Evolutionary conservation across 768 basidiomycete genomes (phyloP).

Genomic region (Kockovaella imperatae): DNA sequence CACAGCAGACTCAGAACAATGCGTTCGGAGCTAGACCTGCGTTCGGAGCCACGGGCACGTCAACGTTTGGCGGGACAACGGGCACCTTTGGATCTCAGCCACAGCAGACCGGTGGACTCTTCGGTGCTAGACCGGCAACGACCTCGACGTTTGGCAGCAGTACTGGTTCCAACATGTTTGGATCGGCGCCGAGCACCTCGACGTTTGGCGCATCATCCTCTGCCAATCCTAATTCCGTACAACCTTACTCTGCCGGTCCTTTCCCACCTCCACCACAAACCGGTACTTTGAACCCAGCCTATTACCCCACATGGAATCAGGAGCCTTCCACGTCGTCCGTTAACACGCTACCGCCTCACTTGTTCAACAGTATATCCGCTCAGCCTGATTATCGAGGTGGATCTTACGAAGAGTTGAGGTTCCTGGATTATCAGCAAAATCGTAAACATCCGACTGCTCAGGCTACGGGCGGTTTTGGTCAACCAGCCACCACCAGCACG

Average conservation of each 20-base stretch:
- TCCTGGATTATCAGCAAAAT: constrained; percentile 34
- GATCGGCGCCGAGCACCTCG: constrained; percentile 8
- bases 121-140: constrained; percentile 50
- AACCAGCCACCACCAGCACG: constrained; percentile 19
- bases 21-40: constrained; percentile 48
- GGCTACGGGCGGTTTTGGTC: constrained; percentile 33
- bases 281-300: constrained; percentile 63
- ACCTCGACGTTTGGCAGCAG: constrained; percentile 49
- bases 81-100: no score
- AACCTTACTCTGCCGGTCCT: constrained; percentile 22
- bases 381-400: constrained; percentile 35
- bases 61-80: constrained; percentile 55
- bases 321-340: constrained; percentile 12
- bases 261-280: constrained; percentile 53
- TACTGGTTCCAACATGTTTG: constrained; percentile 31
- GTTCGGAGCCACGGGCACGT: constrained; percentile 48
- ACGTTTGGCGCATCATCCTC: background rate
- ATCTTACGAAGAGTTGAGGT: constrained; percentile 36
- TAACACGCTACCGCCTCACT: constrained; percentile 44
- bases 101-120: constrained; percentile 29
- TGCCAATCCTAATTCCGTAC: constrained; percentile 9
- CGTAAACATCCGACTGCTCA: constrained; percentile 24
- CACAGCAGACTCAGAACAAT: constrained; percentile 47
- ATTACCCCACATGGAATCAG: constrained; percentile 48
- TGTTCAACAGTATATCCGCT: constrained; percentile 32